Percentiles rank a stretch among this genome's conserved stretches.
phyloP scores from a whole-genome alignment of 176 grass and related monocot genomes.

The Urochloa ruziziensis region DNA sequence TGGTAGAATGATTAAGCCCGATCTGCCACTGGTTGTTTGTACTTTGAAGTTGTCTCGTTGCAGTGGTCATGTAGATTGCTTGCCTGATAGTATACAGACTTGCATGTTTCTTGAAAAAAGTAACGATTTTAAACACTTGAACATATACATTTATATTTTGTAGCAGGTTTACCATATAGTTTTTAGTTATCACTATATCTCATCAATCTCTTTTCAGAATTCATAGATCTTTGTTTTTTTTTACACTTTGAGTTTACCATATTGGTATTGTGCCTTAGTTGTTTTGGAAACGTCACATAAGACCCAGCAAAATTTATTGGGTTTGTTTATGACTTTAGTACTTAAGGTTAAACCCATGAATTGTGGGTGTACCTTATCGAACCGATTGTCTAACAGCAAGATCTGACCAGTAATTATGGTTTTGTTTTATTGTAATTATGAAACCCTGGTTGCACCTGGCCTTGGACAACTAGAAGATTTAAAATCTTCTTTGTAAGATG shows the following conservation, averaged over 20 bases:
- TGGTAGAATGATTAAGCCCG: neutral
- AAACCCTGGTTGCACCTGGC: neutral
- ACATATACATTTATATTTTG: neutral
- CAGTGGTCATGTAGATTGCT: neutral
- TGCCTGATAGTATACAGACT: neutral
- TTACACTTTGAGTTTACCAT: neutral
- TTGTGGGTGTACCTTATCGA: neutral
- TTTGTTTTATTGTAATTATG: neutral
- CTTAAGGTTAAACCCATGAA: conserved; percentile 6
- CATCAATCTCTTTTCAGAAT: neutral
- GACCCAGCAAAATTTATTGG: neutral
- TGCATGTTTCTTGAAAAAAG: neutral
- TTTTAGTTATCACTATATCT: neutral
- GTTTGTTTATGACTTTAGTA: conserved; percentile 1
- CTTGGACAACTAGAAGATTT: neutral
- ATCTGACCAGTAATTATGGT: neutral
- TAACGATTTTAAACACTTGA: neutral
- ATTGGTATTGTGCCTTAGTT: neutral
- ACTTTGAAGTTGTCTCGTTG: neutral
- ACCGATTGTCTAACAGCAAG: neutral
- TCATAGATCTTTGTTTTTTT: neutral
- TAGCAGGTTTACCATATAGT: neutral
- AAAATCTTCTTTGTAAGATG: neutral
- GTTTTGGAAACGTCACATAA: neutral
- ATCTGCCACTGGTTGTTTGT: too few species aligned